Evolutionary conservation across 352 stramenopile species (phyloP).

Genomic region (Pythium oligandrum): DNA sequence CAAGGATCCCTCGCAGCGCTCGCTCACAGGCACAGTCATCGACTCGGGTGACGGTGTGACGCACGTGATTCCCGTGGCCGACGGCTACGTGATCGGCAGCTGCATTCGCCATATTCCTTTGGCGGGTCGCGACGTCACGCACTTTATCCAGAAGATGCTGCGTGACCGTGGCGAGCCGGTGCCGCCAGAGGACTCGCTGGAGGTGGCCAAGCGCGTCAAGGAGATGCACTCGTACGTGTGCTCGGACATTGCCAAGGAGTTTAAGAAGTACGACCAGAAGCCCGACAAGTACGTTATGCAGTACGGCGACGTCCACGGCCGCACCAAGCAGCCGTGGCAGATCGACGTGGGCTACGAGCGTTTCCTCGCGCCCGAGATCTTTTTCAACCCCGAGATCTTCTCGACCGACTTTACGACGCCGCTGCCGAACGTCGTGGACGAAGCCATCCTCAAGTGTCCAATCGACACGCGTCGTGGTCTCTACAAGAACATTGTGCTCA

Average conservation of each 20-base stretch:
- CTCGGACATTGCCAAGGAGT: constrained; percentile 94
- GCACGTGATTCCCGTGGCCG: constrained; percentile 92
- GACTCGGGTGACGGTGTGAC: constrained; percentile 93
- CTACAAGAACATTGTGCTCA: constrained; percentile 97
- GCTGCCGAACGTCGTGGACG: constrained; percentile 92
- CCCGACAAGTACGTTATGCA: constrained; percentile 90
- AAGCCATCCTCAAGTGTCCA: constrained; percentile 93
- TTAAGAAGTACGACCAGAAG: constrained; percentile 94
- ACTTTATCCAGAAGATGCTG: constrained; percentile 94
- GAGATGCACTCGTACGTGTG: constrained; percentile 95
- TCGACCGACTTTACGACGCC: constrained; percentile 91
- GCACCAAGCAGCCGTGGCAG: constrained; percentile 80
- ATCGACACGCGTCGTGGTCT: constrained; percentile 93
- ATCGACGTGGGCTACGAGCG: constrained; percentile 92
- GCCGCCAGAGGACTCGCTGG: constrained; percentile 88
- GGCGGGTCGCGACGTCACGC: constrained; percentile 92
- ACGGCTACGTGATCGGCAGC: constrained; percentile 94
- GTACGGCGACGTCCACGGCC: constrained; percentile 75
- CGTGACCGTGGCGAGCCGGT: constrained; percentile 90
- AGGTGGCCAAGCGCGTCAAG: constrained; percentile 91
- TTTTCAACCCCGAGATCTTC: constrained; percentile 97
- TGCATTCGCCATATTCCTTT: constrained; percentile 95
- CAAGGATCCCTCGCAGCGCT: constrained; percentile 79
- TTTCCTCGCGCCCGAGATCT: constrained; percentile 95
- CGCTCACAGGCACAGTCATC: constrained; percentile 92